Base-by-base conservation (phyloP, 768 basidiomycete species). In the Leccinellum luteum region DNA sequence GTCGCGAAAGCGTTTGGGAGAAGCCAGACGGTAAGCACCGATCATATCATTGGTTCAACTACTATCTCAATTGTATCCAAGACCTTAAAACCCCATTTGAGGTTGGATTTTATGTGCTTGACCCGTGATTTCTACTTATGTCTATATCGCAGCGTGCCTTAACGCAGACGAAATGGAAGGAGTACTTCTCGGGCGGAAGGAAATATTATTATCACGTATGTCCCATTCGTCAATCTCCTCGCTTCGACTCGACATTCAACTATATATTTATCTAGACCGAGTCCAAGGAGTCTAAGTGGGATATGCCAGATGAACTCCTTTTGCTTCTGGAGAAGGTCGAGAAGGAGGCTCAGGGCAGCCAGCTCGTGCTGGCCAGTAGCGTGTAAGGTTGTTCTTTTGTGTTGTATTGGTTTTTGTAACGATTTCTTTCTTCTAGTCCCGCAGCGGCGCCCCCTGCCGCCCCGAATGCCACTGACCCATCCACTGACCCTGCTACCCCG, bases 221-320 rank as follows among this genome's bases (percentile, higher is more conserved):
- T 69, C 17, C 15, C 32, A 47, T 31, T 28, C 14, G 28, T 15
- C 28, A 12, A n/a, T 43, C 31, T 49, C 9, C 21, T 45, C n/a
- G 23, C 47, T 38, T 32, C 38, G 34, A 13, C 8, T 8, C 34
- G 23, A 13, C 34, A 21, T 53, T 58, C 34, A 56, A 61, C 51
- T 35, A 57, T 25, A 45, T 47, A 2, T 47, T 10, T 38, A 15
- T 66, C 3, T 66, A 97, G 87, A 89, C 85, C 31, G 86, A 90
- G 43, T 83, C 86, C 30, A 96, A 94, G 64, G 92, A 96, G 73
- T 96, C 94, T 3, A 93, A 95, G 77, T 98, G 97, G 97, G 93
- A 96, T 58, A 89, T 96, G 85, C 97, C 97, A 10, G 87, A 93
- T 54, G 95, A 98, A 66, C 83, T 99, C 27, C 75, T 89, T 23